Evolutionary conservation across 768 basidiomycete genomes (phyloP), one percentile per base, ranked within the genome.

Genomic region (Mycena amicta): DNA sequence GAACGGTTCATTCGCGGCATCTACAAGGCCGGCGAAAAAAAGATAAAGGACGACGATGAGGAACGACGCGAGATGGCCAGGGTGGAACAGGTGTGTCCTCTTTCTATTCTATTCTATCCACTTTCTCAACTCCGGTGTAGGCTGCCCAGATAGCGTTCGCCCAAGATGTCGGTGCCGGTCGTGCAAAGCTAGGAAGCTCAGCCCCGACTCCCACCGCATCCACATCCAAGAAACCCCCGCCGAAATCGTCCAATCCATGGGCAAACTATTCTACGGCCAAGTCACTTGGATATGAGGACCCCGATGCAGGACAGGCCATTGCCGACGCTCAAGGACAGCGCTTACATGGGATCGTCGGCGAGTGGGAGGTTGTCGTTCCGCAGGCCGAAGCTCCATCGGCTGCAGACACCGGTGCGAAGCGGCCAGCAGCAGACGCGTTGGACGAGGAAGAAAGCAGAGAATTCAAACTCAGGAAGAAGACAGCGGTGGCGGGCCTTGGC

Each of bases 1-100:
- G 96, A 99, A 67, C 83, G 95, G 18, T 97, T 89, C 74, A 90
- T 98, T 56, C 81, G 95, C 23, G 87, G 90, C 37, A 82, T 98
- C 41, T 99, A 98, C 84, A 98, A 98, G 79, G 75, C 84, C 3
- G 93, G 96, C 2, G 92, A 92, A 73, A 92, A 91, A 76, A 86
- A 85, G 60, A 91, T 90, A 79, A 88, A 88, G 70, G 90, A 94
- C 57, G 75, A 77, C 40, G 92, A 92, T 63, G 91, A 95, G 69
- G 94, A 95, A 75, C 87, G 85, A 68, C 75, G 87, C 59, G 93
- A 97, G 71, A 93, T 99, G 83, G 87, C 80, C 8, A 74, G 86
- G 56, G 87, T 99, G 54, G 93, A 97, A 66, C 84, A 83, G 78
- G 96, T 90, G 54, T 13, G 80, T 66, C 3, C 12, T 23, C 4